Evolutionary conservation across 2,329 filamentous ascomycete species (phyloP).

Genomic region (Dendryphion nanum): DNA sequence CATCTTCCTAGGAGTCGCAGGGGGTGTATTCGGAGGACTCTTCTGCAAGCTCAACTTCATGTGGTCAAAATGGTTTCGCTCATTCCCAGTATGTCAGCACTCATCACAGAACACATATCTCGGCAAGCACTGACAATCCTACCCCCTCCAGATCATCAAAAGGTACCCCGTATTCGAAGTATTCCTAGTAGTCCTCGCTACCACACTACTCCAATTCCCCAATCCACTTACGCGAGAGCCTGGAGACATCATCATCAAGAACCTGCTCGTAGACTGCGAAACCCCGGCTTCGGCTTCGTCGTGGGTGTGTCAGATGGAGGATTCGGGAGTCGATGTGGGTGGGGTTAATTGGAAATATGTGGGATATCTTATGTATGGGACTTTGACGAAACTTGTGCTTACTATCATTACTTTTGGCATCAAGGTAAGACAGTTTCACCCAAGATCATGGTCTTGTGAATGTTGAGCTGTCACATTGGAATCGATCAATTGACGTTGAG

Average conservation of each 20-base stretch:
- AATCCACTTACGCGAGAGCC: slow-evolving; percentile 56
- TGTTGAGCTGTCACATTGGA: too few species aligned
- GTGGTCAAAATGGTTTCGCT: slow-evolving; percentile 57
- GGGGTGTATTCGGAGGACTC: slow-evolving; percentile 59
- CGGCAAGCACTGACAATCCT: too few species aligned
- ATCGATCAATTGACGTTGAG: too few species aligned
- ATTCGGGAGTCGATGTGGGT: slow-evolving; percentile 19
- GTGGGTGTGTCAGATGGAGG: slow-evolving; percentile 55
- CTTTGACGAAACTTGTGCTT: slow-evolving; percentile 54
- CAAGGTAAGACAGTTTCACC: too few species aligned
- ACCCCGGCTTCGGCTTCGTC: slow-evolving; percentile 28
- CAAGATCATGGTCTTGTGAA: too few species aligned
- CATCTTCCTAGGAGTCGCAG: slow-evolving; percentile 54
- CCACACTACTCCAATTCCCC: slow-evolving; percentile 56
- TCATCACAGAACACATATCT: too few species aligned
- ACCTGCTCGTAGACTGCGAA: slow-evolving; percentile 56
- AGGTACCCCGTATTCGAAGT: slow-evolving; percentile 57
- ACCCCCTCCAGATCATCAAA: slow-evolving; percentile 54
- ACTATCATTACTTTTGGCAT: slow-evolving; percentile 60
- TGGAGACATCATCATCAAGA: slow-evolving; percentile 57
- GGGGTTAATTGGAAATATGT: slow-evolving; percentile 43
- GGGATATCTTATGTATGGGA: slow-evolving; percentile 53
- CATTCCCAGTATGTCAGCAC: too few species aligned
- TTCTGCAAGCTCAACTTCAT: slow-evolving; percentile 60
- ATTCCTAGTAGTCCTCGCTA: slow-evolving; percentile 53